Evolutionary conservation across 75 land plant genomes (phyloP).

Genomic region (Selaginella moellendorffii): DNA sequence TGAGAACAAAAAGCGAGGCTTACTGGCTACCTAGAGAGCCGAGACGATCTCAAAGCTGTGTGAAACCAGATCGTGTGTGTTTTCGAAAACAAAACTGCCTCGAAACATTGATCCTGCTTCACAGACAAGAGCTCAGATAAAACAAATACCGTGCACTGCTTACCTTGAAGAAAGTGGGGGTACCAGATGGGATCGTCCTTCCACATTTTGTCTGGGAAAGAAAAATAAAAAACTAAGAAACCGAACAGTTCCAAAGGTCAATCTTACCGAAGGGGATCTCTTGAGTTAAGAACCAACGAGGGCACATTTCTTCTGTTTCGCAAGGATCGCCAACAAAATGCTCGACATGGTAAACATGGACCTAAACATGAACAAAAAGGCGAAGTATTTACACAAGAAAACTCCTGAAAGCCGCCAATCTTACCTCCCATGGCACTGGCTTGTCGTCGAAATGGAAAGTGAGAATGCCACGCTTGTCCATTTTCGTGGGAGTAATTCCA

Average conservation of each 20-base stretch:
- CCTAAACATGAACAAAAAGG: too few relatives aligned
- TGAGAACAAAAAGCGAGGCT: too few relatives aligned
- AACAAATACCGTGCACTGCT: neutral
- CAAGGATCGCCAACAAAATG: slow-evolving; percentile 21
- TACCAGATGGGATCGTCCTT: slow-evolving; percentile 27
- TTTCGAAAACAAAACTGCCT: slow-evolving; percentile 25
- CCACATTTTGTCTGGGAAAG: slow-evolving; percentile 31
- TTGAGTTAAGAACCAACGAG: slow-evolving; percentile 17
- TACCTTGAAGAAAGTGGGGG: slow-evolving; percentile 24
- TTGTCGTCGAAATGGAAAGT: slow-evolving; percentile 38
- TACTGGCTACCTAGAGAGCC: neutral
- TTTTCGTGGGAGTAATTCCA: slow-evolving; percentile 16
- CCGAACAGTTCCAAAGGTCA: neutral
- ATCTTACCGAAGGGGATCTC: slow-evolving; percentile 23
- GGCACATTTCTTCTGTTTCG: slow-evolving; percentile 32
- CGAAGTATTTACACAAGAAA: too few relatives aligned
- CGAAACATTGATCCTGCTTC: slow-evolving; percentile 16
- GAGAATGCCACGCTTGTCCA: slow-evolving; percentile 27
- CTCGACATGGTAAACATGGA: slow-evolving; percentile 22
- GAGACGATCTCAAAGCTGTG: slow-evolving; percentile 14
- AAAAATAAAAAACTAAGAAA: neutral
- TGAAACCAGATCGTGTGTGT: slow-evolving; percentile 22
- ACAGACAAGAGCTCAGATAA: too few relatives aligned
- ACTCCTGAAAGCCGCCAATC: too few relatives aligned
- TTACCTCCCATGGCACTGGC: slow-evolving; percentile 36